A percentile compares a stretch with the other conserved stretches of the same genome.
Evolutionary conservation across 768 basidiomycete genomes (phyloP).

Genomic region (Mycena venus): DNA sequence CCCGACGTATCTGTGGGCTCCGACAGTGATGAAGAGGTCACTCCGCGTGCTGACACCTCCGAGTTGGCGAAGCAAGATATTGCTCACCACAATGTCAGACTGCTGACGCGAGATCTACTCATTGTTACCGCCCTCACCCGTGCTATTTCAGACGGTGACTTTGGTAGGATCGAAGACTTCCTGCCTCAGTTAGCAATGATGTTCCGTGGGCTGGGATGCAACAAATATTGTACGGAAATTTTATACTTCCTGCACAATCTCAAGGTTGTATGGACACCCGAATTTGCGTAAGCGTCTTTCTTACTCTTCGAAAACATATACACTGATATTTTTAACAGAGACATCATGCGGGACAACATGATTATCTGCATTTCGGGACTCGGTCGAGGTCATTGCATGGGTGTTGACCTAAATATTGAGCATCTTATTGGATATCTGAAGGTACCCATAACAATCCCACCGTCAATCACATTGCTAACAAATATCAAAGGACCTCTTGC

Average conservation of each 20-base stretch:
- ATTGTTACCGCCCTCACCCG: conserved; percentile 18
- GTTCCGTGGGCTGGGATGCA: conserved; percentile 40
- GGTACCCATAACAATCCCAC: conserved; percentile 38
- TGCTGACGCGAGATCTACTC: conserved; percentile 33
- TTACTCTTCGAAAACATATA: conserved; percentile 45
- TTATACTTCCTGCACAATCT: conserved; percentile 44
- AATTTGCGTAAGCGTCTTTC: conserved; percentile 42
- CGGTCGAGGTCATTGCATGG: conserved; percentile 48
- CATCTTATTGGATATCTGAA: conserved; percentile 50
- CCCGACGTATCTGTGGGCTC: not conserved
- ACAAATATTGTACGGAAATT: too few species aligned
- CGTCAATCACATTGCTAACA: not conserved
- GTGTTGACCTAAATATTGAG: conserved; percentile 51
- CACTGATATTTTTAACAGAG: conserved; percentile 44
- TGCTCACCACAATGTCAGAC: conserved; percentile 23
- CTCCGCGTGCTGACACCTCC: too few species aligned
- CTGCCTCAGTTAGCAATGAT: conserved; percentile 42
- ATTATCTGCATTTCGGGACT: conserved; percentile 48
- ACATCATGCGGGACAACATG: conserved; percentile 54
- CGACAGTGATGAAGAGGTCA: too few species aligned
- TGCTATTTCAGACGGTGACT: conserved; percentile 28
- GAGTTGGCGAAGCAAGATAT: not conserved
- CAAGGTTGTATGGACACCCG: conserved; percentile 47
- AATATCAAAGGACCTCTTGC: conserved; percentile 30
- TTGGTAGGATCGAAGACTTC: conserved; percentile 43